Percentiles rank a stretch among this genome's conserved stretches.
These are phyloP conservation scores for Neurospora sp. DNA, from an alignment of 495 filamentous ascomycete genomes.

Conservation along the genomic window DNA sequence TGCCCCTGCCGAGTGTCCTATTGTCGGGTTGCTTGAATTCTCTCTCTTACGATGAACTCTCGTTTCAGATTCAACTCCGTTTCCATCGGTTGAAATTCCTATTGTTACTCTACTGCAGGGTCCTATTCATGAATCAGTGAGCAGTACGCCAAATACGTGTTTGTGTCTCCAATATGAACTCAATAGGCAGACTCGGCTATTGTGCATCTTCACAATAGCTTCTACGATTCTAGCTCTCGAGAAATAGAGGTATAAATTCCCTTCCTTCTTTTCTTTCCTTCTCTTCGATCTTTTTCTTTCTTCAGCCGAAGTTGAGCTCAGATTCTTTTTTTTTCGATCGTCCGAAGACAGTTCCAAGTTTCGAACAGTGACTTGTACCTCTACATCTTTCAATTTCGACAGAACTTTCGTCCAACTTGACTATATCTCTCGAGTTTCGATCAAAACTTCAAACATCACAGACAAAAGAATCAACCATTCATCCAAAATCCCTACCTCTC, in stretches of 20 bases:
- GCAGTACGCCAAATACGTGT: background rate
- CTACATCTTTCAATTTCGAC: background rate
- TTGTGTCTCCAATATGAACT: background rate
- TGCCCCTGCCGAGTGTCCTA: background rate
- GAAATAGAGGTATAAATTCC: background rate
- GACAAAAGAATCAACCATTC: background rate
- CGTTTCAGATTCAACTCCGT: background rate
- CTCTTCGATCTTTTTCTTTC: background rate
- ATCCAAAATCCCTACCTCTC: background rate
- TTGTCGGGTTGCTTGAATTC: background rate
- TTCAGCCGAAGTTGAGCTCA: background rate
- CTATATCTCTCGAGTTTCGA: background rate
- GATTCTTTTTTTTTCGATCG: background rate
- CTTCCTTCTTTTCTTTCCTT: background rate
- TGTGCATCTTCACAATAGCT: background rate
- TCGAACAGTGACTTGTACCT: background rate
- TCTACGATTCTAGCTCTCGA: background rate
- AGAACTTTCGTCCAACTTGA: background rate
- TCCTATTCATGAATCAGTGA: background rate
- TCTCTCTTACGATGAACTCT: background rate
- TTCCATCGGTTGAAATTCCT: background rate
- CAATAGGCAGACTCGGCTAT: background rate
- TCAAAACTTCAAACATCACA: background rate
- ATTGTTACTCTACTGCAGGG: background rate
- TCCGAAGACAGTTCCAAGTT: background rate